Evolutionary conservation across 2,329 filamentous ascomycete genomes (phyloP).

Genomic region (Colletotrichum truncatum): DNA sequence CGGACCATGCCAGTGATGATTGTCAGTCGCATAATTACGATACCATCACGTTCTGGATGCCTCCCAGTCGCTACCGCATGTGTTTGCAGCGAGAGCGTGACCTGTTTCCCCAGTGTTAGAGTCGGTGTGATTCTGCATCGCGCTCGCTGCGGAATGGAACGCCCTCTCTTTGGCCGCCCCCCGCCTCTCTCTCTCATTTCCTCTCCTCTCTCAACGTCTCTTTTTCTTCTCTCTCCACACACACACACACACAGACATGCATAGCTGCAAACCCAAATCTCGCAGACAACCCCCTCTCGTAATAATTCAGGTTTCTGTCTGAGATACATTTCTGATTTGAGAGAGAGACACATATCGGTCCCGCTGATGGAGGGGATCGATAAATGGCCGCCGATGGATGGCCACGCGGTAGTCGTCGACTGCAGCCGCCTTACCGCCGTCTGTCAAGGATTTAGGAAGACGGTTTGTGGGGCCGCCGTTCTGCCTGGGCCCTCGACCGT

Average conservation of each 20-base stretch:
- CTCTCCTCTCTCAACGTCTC: not conserved
- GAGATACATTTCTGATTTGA: conserved; percentile 27
- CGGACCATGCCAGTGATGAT: not conserved
- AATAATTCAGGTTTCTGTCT: conserved; percentile 4
- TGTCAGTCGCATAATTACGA: not conserved
- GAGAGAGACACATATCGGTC: conserved; percentile 10
- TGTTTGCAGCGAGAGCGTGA: conserved; percentile 24
- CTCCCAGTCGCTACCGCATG: not conserved
- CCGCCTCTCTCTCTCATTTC: not conserved
- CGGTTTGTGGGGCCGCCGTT: conserved; percentile 29
- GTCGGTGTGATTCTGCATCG: conserved; percentile 24
- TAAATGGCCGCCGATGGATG: conserved; percentile 17
- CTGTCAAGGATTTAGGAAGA: conserved; percentile 22
- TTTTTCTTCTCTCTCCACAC: not conserved
- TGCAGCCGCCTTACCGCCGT: conserved; percentile 31
- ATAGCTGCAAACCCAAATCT: conserved; percentile 4
- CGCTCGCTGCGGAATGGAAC: conserved; percentile 9
- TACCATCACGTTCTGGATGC: not conserved
- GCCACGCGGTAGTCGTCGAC: conserved; percentile 31
- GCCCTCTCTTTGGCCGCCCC: not conserved
- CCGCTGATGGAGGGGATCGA: conserved; percentile 22
- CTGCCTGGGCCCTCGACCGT: conserved; percentile 4
- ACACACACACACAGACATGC: not conserved
- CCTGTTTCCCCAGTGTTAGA: not conserved
- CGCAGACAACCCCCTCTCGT: conserved; percentile 6